phyloP scores from a whole-genome alignment of 192 early-diverging fungal genomes.

The Funneliformis mosseae region DNA sequence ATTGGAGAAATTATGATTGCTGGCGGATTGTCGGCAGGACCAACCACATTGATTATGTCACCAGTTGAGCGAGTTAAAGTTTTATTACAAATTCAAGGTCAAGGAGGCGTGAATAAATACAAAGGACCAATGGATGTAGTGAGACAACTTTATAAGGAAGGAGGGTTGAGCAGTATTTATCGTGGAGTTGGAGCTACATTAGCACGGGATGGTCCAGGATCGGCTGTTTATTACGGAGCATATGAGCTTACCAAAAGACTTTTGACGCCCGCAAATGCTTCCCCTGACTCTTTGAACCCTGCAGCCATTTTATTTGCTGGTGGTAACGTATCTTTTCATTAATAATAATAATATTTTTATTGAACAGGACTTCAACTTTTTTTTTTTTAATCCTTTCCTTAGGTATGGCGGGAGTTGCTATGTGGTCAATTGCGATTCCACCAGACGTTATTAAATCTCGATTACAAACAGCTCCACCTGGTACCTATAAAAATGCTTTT shows the following conservation, averaged over 20 bases:
- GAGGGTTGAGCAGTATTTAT: slow-evolving; percentile 87
- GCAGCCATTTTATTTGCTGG: slow-evolving; percentile 91
- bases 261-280: slow-evolving; percentile 65
- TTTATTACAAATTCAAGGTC: slow-evolving; percentile 82
- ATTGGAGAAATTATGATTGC: slow-evolving; percentile 83
- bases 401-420: slow-evolving; percentile 95
- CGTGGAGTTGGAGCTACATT: slow-evolving; percentile 94
- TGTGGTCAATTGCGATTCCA: slow-evolving; percentile 95
- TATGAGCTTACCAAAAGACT: slow-evolving; percentile 86
- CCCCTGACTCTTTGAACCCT: slow-evolving; percentile 74
- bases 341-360: not conserved
- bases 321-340: slow-evolving; percentile 55
- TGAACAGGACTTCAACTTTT: too few species aligned
- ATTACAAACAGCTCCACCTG: slow-evolving; percentile 84
- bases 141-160: slow-evolving; percentile 79
- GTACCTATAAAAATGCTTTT: slow-evolving; percentile 77
- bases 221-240: slow-evolving; percentile 93
- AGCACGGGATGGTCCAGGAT: slow-evolving; percentile 90
- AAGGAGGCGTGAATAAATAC: slow-evolving; percentile 68
- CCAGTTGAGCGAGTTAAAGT: slow-evolving; percentile 98
- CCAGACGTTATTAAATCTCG: slow-evolving; percentile 93
- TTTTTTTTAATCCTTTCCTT: not conserved
- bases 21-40: slow-evolving; percentile 93
- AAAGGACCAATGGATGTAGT: slow-evolving; percentile 92
- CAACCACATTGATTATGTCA: slow-evolving; percentile 92